A percentile compares a stretch with the other conserved stretches of the same genome.
Conservation (phyloP, 495 filamentous ascomycete species). For the Baudoinia panamericana region DNA sequence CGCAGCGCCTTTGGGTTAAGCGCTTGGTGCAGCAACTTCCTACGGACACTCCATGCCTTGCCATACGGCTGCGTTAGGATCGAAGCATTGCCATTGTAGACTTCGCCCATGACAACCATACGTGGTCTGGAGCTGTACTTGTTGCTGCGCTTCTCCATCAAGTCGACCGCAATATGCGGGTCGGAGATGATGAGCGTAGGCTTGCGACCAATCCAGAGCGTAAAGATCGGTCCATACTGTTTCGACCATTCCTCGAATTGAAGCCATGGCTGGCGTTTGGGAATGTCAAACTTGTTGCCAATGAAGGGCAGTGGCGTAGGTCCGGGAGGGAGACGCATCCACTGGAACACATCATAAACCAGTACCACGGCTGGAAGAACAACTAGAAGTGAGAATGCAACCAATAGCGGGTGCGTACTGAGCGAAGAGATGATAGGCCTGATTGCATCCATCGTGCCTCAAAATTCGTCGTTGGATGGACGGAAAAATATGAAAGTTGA, state of each 20-base stretch:
- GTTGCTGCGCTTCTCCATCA: slow-evolving; percentile 41
- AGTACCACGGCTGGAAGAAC: slow-evolving; percentile 12
- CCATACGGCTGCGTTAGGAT: slow-evolving; percentile 40
- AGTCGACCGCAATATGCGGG: slow-evolving; percentile 44
- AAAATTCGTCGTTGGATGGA: too few relatives aligned
- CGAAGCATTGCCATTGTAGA: slow-evolving; percentile 35
- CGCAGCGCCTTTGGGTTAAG: slow-evolving; percentile 35
- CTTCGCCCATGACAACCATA: slow-evolving; percentile 43
- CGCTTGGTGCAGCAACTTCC: slow-evolving; percentile 33
- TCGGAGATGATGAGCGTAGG: slow-evolving; percentile 53
- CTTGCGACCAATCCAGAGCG: slow-evolving; percentile 48
- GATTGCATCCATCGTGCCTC: not conserved
- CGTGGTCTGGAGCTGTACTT: slow-evolving; percentile 43
- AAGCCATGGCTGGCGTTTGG: slow-evolving; percentile 43
- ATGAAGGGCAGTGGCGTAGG: slow-evolving; percentile 42
- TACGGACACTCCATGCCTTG: slow-evolving; percentile 33
- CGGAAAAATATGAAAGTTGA: too few relatives aligned
- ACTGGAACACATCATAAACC: slow-evolving; percentile 6
- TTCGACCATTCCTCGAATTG: slow-evolving; percentile 44
- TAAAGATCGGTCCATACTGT: slow-evolving; percentile 45
- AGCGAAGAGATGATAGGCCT: slow-evolving; percentile 3
- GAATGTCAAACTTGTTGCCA: slow-evolving; percentile 43
- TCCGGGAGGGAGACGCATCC: slow-evolving; percentile 37
- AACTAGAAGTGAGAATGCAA: slow-evolving; percentile 5
- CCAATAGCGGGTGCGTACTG: slow-evolving; percentile 1